Evolutionary conservation across 805 yeast genomes (phyloP).

Genomic region (Ogataea neopini): DNA sequence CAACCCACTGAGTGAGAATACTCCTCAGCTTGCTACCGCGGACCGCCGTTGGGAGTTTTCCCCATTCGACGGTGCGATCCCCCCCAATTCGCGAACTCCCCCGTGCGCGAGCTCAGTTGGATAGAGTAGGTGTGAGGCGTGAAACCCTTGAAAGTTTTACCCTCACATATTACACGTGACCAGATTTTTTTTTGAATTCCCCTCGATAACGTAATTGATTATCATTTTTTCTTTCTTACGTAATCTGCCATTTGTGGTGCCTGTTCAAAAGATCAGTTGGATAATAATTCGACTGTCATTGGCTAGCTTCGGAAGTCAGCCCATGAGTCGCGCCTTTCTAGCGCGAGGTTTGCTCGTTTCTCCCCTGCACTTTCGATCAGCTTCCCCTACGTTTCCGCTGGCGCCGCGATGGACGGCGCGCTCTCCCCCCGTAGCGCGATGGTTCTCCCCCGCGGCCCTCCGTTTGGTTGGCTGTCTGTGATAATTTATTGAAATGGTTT

Average conservation of each 20-base stretch:
- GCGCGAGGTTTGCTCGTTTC: no score
- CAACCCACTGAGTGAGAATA: background rate
- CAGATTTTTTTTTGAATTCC: background rate
- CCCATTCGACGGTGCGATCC: no score
- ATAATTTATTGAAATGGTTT: constrained; percentile 6
- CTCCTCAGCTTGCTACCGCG: no score
- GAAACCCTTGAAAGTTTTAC: background rate
- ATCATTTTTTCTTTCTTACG: background rate
- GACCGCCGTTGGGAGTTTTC: no score
- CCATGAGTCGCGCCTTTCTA: constrained; percentile 5
- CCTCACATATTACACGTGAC: constrained; percentile 14
- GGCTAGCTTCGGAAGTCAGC: constrained; percentile 18
- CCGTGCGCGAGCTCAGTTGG: background rate
- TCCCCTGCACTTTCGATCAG: no score
- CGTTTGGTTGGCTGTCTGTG: constrained; percentile 7
- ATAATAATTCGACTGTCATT: constrained; percentile 18
- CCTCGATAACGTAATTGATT: background rate
- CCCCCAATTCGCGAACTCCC: background rate
- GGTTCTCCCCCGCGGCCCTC: no score
- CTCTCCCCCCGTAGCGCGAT: no score
- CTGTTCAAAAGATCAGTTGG: background rate
- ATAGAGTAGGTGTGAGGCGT: background rate
- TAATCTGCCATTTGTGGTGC: background rate
- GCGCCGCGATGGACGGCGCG: no score
- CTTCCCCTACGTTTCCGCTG: no score